Evolutionary conservation across 2,329 filamentous ascomycete species (phyloP).

Genomic region (Fusarium armeniacum): DNA sequence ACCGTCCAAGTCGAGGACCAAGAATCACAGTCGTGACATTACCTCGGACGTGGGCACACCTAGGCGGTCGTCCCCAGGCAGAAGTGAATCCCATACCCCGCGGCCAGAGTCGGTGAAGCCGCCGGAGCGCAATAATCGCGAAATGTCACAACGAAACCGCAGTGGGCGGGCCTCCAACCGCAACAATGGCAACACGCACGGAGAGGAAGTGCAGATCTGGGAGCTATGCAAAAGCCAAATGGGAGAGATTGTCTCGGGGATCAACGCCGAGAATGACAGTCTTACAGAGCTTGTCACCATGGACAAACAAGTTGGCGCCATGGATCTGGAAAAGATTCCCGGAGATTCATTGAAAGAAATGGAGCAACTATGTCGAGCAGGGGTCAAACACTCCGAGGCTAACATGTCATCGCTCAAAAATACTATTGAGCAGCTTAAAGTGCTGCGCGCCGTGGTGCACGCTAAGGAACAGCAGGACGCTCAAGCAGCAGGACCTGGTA

Average conservation of each 20-base stretch:
- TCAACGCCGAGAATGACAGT: conserved; percentile 61
- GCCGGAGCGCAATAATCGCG: conserved; percentile 41
- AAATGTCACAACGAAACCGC: conserved; percentile 62
- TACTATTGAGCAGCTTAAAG: conserved; percentile 60
- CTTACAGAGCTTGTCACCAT: conserved; percentile 57
- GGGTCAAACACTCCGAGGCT: conserved; percentile 59
- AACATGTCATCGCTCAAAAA: conserved; percentile 56
- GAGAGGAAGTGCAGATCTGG: conserved; percentile 62
- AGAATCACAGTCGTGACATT: conserved; percentile 36
- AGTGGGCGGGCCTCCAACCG: conserved; percentile 61
- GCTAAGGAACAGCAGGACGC: conserved; percentile 60
- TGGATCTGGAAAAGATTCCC: conserved; percentile 57
- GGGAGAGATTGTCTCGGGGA: conserved; percentile 56
- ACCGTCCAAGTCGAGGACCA: conserved; percentile 43
- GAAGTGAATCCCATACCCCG: conserved; percentile 45
- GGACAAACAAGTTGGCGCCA: conserved; percentile 59
- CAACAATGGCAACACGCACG: conserved; percentile 60
- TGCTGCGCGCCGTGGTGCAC: conserved; percentile 59
- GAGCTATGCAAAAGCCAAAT: conserved; percentile 58
- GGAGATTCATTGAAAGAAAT: conserved; percentile 58
- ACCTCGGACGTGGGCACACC: conserved; percentile 45
- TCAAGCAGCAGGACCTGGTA: conserved; percentile 51
- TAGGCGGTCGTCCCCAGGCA: conserved; percentile 45
- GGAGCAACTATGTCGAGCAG: conserved; percentile 60
- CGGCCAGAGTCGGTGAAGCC: conserved; percentile 44